phyloP scores from a whole-genome alignment of 768 basidiomycete species.

The Phaffia tasmanica region DNA sequence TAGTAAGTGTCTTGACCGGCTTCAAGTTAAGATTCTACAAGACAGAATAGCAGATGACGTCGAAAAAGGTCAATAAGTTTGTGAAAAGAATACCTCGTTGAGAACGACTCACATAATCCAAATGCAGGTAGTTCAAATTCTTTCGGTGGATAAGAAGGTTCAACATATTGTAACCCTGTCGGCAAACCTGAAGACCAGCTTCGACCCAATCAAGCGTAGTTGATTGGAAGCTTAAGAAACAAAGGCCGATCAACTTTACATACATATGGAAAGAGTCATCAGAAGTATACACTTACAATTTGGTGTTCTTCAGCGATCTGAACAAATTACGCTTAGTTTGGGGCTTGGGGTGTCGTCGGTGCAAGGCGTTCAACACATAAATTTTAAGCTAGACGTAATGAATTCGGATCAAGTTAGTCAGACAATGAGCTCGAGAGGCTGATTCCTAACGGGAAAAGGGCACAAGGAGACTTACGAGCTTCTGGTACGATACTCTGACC shows the following conservation, averaged over 20 bases:
- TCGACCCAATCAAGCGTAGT: constrained; percentile 98
- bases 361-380: constrained; percentile 87
- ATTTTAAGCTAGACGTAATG: constrained; percentile 49
- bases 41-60: constrained; percentile 49
- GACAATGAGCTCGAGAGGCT: neutral
- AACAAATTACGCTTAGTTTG: constrained; percentile 98
- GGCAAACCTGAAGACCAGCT: constrained; percentile 92
- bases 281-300: constrained; percentile 46
- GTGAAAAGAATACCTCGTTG: neutral
- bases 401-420: neutral
- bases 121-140: constrained; percentile 70
- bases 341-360: constrained; percentile 78
- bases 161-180: constrained; percentile 99
- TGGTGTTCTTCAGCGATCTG: constrained; percentile 74
- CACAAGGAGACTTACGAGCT: constrained; percentile 48
- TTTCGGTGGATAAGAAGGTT: constrained; percentile 98
- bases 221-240: constrained; percentile 62
- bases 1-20: constrained; percentile 74
- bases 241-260: neutral
- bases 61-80: neutral
- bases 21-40: constrained; percentile 24
- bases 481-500: constrained; percentile 98
- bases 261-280: neutral
- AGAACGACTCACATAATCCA: constrained; percentile 54
- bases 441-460: neutral